A percentile compares a stretch with the other conserved stretches of the same genome.
phyloP scores from a whole-genome alignment of 192 early-diverging fungal species.

The Piromyces finnis region DNA sequence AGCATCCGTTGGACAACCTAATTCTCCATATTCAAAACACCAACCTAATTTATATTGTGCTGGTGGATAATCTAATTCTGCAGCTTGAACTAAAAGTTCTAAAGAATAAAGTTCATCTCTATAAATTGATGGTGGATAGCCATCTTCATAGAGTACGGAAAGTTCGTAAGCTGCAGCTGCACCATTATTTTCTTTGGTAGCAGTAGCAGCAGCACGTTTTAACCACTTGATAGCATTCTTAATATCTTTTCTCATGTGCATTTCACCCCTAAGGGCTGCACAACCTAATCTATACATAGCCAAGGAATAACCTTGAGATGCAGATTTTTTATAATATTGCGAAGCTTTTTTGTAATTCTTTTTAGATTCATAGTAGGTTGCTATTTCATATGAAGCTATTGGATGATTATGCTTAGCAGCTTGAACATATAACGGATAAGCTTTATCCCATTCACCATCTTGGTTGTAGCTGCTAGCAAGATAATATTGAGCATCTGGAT shows the following conservation, averaged over 20 bases:
- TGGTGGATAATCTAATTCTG: neutral
- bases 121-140: neutral
- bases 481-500: conserved; percentile 3
- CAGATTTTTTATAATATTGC: neutral
- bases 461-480: neutral
- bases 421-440: conserved; percentile 1
- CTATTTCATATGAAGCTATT: neutral
- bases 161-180: neutral
- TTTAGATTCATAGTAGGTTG: neutral
- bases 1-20: neutral
- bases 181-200: neutral
- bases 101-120: neutral
- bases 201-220: neutral
- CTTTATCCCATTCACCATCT: conserved; percentile 5
- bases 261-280: neutral
- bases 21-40: neutral
- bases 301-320: neutral
- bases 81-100: conserved; percentile 1
- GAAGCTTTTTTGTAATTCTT: neutral
- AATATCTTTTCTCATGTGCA: neutral
- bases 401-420: neutral
- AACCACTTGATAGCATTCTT: conserved; percentile 5
- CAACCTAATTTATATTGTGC: conserved; percentile 1
- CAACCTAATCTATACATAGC: conserved; percentile 2
- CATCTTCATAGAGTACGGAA: neutral